phyloP scores from a whole-genome alignment of 169 alveolate genomes.

The Plasmodium yoelii region DNA sequence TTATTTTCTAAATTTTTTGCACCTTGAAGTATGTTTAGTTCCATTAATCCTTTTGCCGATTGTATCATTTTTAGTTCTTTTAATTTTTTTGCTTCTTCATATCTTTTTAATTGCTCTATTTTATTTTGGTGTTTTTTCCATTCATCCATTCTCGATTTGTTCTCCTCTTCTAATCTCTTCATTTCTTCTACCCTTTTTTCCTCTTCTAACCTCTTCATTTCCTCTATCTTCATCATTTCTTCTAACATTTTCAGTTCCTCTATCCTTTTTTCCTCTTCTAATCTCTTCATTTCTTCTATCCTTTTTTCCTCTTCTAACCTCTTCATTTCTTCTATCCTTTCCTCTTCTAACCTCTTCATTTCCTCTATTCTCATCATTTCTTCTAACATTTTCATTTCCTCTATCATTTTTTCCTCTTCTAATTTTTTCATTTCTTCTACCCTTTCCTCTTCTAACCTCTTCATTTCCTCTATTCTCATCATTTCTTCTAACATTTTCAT shows the following conservation, averaged over 20 bases:
- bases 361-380: not conserved
- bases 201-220: not conserved
- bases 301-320: constrained; percentile 10
- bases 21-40: not conserved
- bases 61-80: constrained; percentile 8
- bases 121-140: not conserved
- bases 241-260: not conserved
- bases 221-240: constrained; percentile 5
- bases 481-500: not conserved
- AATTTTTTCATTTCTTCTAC: not conserved
- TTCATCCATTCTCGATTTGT: not conserved
- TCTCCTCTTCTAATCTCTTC: constrained; percentile 2
- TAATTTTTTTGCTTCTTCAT: constrained; percentile 28
- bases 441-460: not conserved
- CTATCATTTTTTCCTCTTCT: not conserved
- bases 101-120: constrained; percentile 14
- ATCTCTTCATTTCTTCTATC: not conserved
- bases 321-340: no score
- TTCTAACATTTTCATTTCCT: not conserved
- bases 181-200: constrained; percentile 5
- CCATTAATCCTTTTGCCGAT: not conserved
- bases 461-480: constrained; percentile 20
- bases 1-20: not conserved
- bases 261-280: constrained; percentile 1
- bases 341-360: not conserved